Conservation (phyloP, 352 stramenopile genomes). For the Salisapilia sapeloensis region DNA sequence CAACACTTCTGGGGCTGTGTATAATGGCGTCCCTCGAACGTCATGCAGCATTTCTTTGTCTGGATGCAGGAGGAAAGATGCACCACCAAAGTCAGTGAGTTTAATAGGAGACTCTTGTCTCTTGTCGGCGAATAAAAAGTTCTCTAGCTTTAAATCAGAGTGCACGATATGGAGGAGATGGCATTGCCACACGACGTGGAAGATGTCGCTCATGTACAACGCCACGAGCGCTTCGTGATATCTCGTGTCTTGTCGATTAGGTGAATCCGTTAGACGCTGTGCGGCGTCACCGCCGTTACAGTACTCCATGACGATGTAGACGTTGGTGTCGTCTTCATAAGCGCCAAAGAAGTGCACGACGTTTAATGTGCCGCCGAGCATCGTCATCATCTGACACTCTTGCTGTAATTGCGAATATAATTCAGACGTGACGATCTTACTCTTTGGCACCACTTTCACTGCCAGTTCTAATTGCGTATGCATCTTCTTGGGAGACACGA, state of each 20-base stretch:
- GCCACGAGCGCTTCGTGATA: slow-evolving; percentile 21
- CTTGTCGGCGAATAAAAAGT: slow-evolving; percentile 55
- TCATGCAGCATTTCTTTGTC: slow-evolving; percentile 19
- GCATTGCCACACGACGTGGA: slow-evolving; percentile 70
- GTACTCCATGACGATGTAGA: slow-evolving; percentile 71
- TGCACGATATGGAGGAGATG: slow-evolving; percentile 57
- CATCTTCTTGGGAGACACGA: slow-evolving; percentile 12
- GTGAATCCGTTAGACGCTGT: slow-evolving; percentile 9
- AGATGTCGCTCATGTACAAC: slow-evolving; percentile 54
- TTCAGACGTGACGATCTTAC: slow-evolving; percentile 26
- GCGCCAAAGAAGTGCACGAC: slow-evolving; percentile 71
- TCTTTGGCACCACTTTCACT: slow-evolving; percentile 65
- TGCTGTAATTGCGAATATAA: slow-evolving; percentile 53
- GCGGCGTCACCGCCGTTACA: slow-evolving; percentile 51
- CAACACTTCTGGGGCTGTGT: slow-evolving; percentile 58
- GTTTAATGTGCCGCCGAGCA: slow-evolving; percentile 61
- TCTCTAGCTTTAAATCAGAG: slow-evolving; percentile 64
- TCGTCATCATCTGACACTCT: slow-evolving; percentile 56
- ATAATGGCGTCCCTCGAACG: slow-evolving; percentile 47
- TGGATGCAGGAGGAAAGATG: slow-evolving; percentile 29
- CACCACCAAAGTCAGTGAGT: slow-evolving; percentile 61
- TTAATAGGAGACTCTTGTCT: slow-evolving; percentile 48
- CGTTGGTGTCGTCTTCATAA: slow-evolving; percentile 52
- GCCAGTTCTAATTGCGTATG: slow-evolving; percentile 25
- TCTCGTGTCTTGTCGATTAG: background rate